Base-by-base conservation (phyloP, 495 filamentous ascomycete species). In the Filosporella fistucella region DNA sequence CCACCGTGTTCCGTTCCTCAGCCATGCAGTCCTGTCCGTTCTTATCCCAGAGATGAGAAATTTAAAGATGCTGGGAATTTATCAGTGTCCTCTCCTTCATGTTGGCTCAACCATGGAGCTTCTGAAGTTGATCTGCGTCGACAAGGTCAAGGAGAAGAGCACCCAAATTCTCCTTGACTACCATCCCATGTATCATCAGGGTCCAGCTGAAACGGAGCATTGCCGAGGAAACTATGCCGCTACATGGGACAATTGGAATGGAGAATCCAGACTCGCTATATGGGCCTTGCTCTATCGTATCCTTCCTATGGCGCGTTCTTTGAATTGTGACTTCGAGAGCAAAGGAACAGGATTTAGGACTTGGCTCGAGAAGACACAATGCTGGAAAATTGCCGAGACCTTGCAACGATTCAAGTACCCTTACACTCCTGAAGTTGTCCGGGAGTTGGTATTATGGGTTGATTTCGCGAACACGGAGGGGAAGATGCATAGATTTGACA, bases 1-100 rank as follows among this genome's bases (percentile, higher is more conserved):
- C 8, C 57, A 60, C 26, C 45, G 49, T 2, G 32, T 49, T 7
- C 45, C 53, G 3, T 53, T 60, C 20, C 26, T 60, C 3, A 57
- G 46, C 0, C 18, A 16, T 16, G 21, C 54, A 10, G 7, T 54
- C 12, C 44, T 60, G 4, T 10, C 8, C 8, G 32, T 60, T n/a
- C 12, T 59, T 11, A 49, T 57, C 28, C 54, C 57, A 6, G 26
- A 54, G 12, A 54, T 60, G 57, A 20, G 22, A 18, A 50, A 52
- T 16, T 33, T 60, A 4, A 36, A 39, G 18, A 14, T 29, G 5
- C 14, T 60, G 17, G 53, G 57, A 0, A 30, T 60, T 22, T 57
- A 57, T 18, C 51, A 50, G 23, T 60, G 57, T 30, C 49, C 16
- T n/a, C 28, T 60, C 5, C 54, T 60, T 29, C 53, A 60, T 45